A percentile compares a stretch with the other conserved stretches of the same genome.
These are phyloP conservation scores for Fraxinus latifolia DNA, from an alignment of 305 asterid species.

Conservation along the genomic window DNA sequence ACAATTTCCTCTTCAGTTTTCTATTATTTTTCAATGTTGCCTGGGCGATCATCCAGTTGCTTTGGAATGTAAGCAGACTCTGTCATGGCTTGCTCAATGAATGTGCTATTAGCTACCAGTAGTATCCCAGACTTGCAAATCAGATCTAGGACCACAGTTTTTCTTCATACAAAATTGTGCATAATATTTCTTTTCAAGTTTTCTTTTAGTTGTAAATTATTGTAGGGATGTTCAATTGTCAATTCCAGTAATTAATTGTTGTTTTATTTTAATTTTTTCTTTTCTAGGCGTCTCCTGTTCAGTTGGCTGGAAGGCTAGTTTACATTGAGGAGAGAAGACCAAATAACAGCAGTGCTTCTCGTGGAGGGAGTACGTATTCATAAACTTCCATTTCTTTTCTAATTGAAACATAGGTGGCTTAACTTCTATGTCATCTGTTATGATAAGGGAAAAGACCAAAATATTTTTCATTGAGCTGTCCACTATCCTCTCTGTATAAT, in stretches of 20 bases:
- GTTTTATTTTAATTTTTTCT: neutral
- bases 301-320: slow-evolving; percentile 39
- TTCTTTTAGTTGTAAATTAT: neutral
- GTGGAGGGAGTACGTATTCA: slow-evolving; percentile 37
- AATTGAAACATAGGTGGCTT: neutral
- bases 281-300: slow-evolving; percentile 47
- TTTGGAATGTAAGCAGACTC: neutral
- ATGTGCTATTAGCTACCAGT: neutral
- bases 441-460: neutral
- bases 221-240: neutral
- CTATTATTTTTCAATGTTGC: neutral
- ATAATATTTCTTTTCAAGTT: neutral
- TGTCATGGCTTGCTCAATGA: neutral
- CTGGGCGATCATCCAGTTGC: neutral
- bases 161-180: neutral
- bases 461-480: neutral
- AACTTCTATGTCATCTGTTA: neutral
- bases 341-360: slow-evolving; percentile 23
- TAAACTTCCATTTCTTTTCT: neutral
- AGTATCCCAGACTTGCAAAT: neutral
- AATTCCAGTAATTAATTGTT: neutral
- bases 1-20: neutral
- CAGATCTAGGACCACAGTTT: neutral
- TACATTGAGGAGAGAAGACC: slow-evolving; percentile 44
- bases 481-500: neutral